Evolutionary conservation across 2,329 filamentous ascomycete species (phyloP).

Genomic region (Ustulina deusta): DNA sequence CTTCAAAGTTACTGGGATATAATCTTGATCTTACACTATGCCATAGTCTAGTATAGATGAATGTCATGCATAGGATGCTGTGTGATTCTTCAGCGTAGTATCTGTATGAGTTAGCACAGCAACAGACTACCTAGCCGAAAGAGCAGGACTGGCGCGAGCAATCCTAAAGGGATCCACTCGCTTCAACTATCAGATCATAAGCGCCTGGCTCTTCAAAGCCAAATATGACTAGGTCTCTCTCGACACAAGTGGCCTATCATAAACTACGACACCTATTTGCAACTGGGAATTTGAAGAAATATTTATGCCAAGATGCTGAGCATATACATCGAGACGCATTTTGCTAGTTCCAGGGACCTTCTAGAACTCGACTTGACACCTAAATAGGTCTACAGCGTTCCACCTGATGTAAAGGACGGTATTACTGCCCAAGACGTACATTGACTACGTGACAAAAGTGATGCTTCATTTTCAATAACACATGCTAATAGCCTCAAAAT

Average conservation of each 20-base stretch:
- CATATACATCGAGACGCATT: neutral
- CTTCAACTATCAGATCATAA: conserved; percentile 18
- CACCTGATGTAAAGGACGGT: neutral
- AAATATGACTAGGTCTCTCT: neutral
- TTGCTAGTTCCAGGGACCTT: neutral
- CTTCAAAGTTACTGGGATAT: neutral
- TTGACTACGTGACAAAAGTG: neutral
- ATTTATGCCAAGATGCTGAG: neutral
- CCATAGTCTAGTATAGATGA: neutral
- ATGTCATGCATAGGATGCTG: conserved; percentile 5
- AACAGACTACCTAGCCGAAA: neutral
- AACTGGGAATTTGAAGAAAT: neutral
- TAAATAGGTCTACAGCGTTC: neutral
- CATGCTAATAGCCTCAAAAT: neutral
- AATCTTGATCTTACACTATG: neutral
- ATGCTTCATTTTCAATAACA: neutral
- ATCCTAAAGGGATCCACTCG: neutral
- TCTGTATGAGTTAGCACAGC: neutral
- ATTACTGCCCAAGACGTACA: neutral
- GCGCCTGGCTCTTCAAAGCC: neutral
- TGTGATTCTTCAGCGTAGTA: neutral
- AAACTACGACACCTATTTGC: neutral
- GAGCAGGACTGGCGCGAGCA: neutral
- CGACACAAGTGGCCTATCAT: neutral
- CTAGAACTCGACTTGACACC: neutral